These are phyloP conservation scores for Trichophyton equinum DNA, from an alignment of 2,329 filamentous ascomycete genomes.

Conservation along the genomic window DNA sequence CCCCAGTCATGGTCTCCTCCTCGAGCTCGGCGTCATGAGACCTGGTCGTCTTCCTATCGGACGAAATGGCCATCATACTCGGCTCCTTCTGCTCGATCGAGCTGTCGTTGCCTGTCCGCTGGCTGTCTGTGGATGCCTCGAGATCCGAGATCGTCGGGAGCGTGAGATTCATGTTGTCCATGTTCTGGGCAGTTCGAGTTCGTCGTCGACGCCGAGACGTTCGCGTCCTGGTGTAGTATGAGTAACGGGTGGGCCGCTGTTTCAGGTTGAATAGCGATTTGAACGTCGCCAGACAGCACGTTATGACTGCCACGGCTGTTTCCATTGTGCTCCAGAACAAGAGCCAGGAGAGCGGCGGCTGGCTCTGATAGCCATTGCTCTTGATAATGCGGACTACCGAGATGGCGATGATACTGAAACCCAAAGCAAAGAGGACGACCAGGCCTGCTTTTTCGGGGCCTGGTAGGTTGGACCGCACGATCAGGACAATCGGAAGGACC, in stretches of 20 bases:
- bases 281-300: conserved; percentile 10
- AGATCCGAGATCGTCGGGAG: neutral
- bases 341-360: conserved; percentile 9
- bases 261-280: conserved; percentile 10
- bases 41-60: neutral
- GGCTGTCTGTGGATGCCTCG: neutral
- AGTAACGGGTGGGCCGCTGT: neutral
- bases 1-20: conserved; percentile 5
- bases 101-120: neutral
- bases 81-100: neutral
- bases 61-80: neutral
- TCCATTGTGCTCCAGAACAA: conserved; percentile 12
- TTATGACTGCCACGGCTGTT: conserved; percentile 9
- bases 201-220: neutral
- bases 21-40: conserved; percentile 7
- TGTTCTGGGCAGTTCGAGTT: neutral
- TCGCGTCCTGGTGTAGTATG: neutral
- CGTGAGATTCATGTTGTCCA: neutral
- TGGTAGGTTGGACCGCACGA: conserved; percentile 9
- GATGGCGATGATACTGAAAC: conserved; percentile 9
- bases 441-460: conserved; percentile 8
- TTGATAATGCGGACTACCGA: conserved; percentile 9
- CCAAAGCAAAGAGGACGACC: conserved; percentile 8
- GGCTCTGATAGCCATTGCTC: conserved; percentile 7
- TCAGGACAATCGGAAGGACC: conserved; percentile 7